Evolutionary conservation across 2,329 filamentous ascomycete species (phyloP).

Genomic region (Nannizzia gypsea): DNA sequence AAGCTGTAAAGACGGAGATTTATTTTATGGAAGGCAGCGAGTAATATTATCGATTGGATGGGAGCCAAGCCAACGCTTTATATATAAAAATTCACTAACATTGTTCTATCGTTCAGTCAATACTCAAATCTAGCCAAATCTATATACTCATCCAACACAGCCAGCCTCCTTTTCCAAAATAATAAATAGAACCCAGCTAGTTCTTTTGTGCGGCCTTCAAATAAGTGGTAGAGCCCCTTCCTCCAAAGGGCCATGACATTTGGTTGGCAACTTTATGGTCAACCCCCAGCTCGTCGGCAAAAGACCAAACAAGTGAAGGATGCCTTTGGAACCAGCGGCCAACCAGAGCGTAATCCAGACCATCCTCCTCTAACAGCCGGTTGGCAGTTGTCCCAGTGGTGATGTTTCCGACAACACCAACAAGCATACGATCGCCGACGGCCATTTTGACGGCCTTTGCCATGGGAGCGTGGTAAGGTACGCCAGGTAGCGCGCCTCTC

Average conservation of each 20-base stretch:
- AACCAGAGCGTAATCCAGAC: slow-evolving; percentile 58
- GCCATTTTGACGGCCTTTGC: slow-evolving; percentile 60
- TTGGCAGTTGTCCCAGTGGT: slow-evolving; percentile 57
- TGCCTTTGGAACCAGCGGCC: slow-evolving; percentile 72
- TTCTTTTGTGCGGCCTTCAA: slow-evolving; percentile 7
- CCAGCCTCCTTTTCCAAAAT: background rate
- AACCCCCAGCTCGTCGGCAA: slow-evolving; percentile 60
- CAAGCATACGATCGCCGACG: slow-evolving; percentile 57
- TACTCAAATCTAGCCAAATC: background rate
- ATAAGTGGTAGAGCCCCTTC: slow-evolving; percentile 24
- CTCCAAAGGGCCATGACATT: slow-evolving; percentile 49
- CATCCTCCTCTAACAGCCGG: slow-evolving; percentile 42
- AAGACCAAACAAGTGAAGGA: slow-evolving; percentile 62
- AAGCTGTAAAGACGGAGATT: background rate
- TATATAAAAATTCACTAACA: background rate
- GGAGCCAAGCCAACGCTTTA: too few relatives aligned
- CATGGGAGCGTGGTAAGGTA: slow-evolving; percentile 63
- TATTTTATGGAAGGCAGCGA: too few relatives aligned
- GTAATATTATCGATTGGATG: too few relatives aligned
- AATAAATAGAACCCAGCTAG: background rate
- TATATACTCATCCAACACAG: background rate
- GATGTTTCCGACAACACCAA: slow-evolving; percentile 66
- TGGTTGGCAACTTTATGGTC: slow-evolving; percentile 62
- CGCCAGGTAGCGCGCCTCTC: slow-evolving; percentile 29
- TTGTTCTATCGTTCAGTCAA: too few relatives aligned